Percentiles rank a stretch among this genome's conserved stretches.
phyloP scores from a whole-genome alignment of 2,329 filamentous ascomycete species.

The Hortaea sp. region DNA sequence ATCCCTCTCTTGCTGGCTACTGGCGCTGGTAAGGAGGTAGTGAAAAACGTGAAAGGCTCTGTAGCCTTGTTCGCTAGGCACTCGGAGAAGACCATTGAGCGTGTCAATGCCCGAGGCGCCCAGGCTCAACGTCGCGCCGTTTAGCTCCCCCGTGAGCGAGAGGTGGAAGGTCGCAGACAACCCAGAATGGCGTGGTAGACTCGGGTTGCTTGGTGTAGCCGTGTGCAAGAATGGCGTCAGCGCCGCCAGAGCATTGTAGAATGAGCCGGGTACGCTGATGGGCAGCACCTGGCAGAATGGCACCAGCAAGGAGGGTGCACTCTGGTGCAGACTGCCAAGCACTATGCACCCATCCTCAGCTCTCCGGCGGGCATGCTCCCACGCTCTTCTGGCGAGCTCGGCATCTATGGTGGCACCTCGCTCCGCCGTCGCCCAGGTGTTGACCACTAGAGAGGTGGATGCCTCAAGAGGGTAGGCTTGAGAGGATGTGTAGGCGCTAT shows the following conservation, averaged over 20 bases:
- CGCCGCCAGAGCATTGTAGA: slow-evolving; percentile 71
- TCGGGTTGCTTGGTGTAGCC: slow-evolving; percentile 83
- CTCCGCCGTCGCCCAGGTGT: slow-evolving; percentile 85
- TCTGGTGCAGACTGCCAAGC: slow-evolving; percentile 78
- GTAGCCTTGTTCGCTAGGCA: slow-evolving; percentile 70
- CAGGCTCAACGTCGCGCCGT: slow-evolving; percentile 63
- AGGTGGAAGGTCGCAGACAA: slow-evolving; percentile 74
- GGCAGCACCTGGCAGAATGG: slow-evolving; percentile 78
- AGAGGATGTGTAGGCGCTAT: slow-evolving; percentile 74
- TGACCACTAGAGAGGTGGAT: slow-evolving; percentile 83
- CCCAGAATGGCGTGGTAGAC: slow-evolving; percentile 67
- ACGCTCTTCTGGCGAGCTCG: slow-evolving; percentile 68
- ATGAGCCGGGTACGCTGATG: slow-evolving; percentile 61
- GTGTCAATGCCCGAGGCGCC: slow-evolving; percentile 86
- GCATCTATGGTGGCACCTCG: slow-evolving; percentile 72
- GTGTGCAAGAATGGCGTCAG: slow-evolving; percentile 79
- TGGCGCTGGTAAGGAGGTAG: slow-evolving; percentile 85
- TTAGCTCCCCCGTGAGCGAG: slow-evolving; percentile 68
- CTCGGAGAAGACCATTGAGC: slow-evolving; percentile 63
- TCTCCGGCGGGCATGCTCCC: slow-evolving; percentile 90
- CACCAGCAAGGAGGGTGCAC: slow-evolving; percentile 71
- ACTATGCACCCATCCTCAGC: slow-evolving; percentile 93
- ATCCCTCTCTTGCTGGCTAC: slow-evolving; percentile 79
- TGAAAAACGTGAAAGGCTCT: slow-evolving; percentile 97
- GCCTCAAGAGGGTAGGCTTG: slow-evolving; percentile 82